Conservation (phyloP, 176 grass and related monocot species). For the Cenchrus purpureus region DNA sequence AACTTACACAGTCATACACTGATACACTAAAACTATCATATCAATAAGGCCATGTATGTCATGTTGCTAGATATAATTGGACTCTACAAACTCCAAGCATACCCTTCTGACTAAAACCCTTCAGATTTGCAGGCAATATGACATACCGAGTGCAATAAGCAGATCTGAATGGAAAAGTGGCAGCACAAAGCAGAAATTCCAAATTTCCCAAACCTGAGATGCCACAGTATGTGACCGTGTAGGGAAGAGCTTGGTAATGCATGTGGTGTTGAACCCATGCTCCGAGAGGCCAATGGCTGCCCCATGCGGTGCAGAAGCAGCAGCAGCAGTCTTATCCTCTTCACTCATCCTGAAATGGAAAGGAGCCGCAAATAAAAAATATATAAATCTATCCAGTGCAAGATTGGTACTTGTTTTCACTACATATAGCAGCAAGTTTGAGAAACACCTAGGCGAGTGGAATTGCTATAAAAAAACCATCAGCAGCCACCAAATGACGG, state of each 20-base stretch:
- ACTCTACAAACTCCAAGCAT: too few relatives aligned
- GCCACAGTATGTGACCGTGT: too few relatives aligned
- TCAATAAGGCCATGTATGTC: too few relatives aligned
- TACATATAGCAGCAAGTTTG: background rate
- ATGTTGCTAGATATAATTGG: too few relatives aligned
- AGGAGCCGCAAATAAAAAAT: background rate
- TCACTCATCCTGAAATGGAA: constrained; percentile 46
- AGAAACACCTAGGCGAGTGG: background rate
- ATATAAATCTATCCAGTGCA: background rate
- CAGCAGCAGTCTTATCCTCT: constrained; percentile 36
- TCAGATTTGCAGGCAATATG: too few relatives aligned
- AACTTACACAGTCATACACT: too few relatives aligned
- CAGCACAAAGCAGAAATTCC: too few relatives aligned
- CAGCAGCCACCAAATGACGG: background rate
- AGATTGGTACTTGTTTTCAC: background rate
- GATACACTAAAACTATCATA: too few relatives aligned
- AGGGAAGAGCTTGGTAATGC: background rate
- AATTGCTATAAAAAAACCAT: background rate
- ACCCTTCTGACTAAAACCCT: too few relatives aligned
- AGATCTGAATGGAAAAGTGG: too few relatives aligned
- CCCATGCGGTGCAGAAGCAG: background rate
- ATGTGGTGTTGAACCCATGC: background rate
- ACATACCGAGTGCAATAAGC: too few relatives aligned
- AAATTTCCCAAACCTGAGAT: too few relatives aligned
- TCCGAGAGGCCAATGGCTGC: background rate